Evolutionary conservation across 768 basidiomycete species (phyloP).

Genomic region (Kwoniella bestiolae): DNA sequence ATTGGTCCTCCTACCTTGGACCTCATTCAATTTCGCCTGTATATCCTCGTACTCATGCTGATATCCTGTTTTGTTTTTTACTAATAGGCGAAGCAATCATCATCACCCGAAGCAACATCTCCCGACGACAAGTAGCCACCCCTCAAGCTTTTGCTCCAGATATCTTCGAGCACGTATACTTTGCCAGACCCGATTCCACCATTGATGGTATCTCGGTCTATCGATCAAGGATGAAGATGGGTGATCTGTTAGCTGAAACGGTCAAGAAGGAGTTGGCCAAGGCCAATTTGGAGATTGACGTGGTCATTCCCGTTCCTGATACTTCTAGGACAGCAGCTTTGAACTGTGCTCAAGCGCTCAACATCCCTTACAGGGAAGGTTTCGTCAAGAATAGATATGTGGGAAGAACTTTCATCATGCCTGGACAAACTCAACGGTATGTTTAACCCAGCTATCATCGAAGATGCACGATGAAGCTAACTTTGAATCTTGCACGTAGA

Average conservation of each 20-base stretch:
- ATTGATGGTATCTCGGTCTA: constrained; percentile 97
- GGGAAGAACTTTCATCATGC: constrained; percentile 99
- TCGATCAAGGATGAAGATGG: constrained; percentile 98
- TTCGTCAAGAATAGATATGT: constrained; percentile 99
- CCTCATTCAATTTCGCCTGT: no score
- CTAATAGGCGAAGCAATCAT: constrained; percentile 87
- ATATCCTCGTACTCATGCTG: no score
- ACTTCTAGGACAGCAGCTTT: constrained; percentile 94
- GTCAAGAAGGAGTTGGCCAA: constrained; percentile 72
- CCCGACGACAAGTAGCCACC: constrained; percentile 70
- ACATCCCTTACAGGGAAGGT: constrained; percentile 92
- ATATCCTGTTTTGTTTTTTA: no score
- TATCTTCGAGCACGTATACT: constrained; percentile 99
- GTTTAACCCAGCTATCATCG: constrained; percentile 24
- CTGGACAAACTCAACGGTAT: constrained; percentile 91
- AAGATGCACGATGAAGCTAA: no score
- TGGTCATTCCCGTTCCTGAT: constrained; percentile 98
- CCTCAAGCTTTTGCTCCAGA: constrained; percentile 85
- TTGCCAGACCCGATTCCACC: constrained; percentile 96
- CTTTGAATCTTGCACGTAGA: no score
- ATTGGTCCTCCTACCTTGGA: no score
- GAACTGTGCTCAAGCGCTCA: constrained; percentile 87
- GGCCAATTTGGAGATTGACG: constrained; percentile 68
- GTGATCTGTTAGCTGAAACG: constrained; percentile 87
- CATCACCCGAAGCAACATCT: constrained; percentile 79